These are phyloP conservation scores for Neoarthrinium moseri DNA, from an alignment of 2,329 filamentous ascomycete genomes.

Conservation along the genomic window DNA sequence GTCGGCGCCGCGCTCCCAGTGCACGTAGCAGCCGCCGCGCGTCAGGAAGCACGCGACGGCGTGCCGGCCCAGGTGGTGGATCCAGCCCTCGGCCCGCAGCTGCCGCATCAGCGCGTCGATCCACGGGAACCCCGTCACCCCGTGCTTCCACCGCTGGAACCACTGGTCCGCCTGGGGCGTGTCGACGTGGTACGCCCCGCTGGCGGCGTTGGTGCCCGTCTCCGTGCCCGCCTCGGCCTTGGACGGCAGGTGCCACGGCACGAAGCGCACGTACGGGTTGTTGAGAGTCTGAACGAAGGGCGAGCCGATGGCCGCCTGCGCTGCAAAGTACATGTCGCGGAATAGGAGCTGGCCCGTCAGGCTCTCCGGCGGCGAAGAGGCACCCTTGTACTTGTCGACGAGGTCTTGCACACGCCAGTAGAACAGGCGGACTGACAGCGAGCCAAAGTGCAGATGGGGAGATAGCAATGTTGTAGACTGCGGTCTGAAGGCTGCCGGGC, in stretches of 20 bases:
- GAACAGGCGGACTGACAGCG: slow-evolving; percentile 67
- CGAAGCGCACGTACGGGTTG: slow-evolving; percentile 69
- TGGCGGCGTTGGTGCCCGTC: slow-evolving; percentile 44
- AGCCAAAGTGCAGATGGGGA: slow-evolving; percentile 73
- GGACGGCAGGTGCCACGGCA: slow-evolving; percentile 75
- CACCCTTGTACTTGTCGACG: slow-evolving; percentile 53
- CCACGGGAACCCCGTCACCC: slow-evolving; percentile 74
- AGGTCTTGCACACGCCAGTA: slow-evolving; percentile 70
- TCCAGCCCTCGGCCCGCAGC: slow-evolving; percentile 70
- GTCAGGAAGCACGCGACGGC: slow-evolving; percentile 82
- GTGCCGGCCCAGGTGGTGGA: slow-evolving; percentile 76
- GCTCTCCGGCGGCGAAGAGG: slow-evolving; percentile 64
- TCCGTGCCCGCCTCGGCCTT: slow-evolving; percentile 42
- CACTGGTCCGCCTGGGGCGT: slow-evolving; percentile 59
- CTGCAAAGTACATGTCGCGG: slow-evolving; percentile 81
- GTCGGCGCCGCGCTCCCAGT: slow-evolving; percentile 76
- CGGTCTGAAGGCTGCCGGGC: slow-evolving; percentile 70
- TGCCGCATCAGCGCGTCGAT: slow-evolving; percentile 81
- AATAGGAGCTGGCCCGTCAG: slow-evolving; percentile 73
- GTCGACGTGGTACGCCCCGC: slow-evolving; percentile 64
- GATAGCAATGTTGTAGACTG: slow-evolving; percentile 73
- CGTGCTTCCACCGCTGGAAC: slow-evolving; percentile 68
- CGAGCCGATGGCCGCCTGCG: slow-evolving; percentile 66
- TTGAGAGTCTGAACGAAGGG: slow-evolving; percentile 63
- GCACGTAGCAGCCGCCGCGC: slow-evolving; percentile 72